Base-by-base conservation (phyloP, 2,329 filamentous ascomycete species). In the Xylaria sp. region DNA sequence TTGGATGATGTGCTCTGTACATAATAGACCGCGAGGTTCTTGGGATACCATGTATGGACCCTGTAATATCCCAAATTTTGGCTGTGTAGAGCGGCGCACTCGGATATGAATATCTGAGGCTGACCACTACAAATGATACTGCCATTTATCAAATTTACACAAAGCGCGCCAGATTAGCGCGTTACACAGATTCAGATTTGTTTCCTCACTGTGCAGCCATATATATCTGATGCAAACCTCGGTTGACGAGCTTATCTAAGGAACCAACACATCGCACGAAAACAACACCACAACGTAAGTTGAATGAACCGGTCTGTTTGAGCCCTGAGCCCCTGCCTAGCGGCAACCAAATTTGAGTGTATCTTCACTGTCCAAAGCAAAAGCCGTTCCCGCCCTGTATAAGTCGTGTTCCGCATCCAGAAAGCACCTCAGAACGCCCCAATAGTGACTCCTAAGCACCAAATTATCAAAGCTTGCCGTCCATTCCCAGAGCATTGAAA, bases 371-470 rank as follows among this genome's bases (percentile, higher is more conserved):
- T 55, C 57, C 41, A 64, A 66, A 58, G 44, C 58, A 71, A 62
- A 54, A 63, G 18, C 64, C 66, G 54, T 54, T 28, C 63, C 66
- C 50, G 51, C 46, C 66, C 69, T 69, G 63, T 71, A 71, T 69
- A 57, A 56, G 12, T 68, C 44, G 15, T 64, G 55, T 20, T 46
- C 65, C 72, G 50, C 72, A 74, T 74, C 70, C 74, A 74, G 71
- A 70, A 72, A 58, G 70, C 67, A 51, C 70, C 51, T 50, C 54
- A 18, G 51, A 70, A 72, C 64, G 61, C 64, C 67, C 20, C 50
- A 7, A 68, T 65, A 44, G 57, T 70, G 62, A 58, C 41, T 73
- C 71, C 71, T 69, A 65, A 63, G 28, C 58, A 70, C 63, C 59
- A 23, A 15, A 39, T 48, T 32, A 70, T 55, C 48, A 52, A 46